phyloP scores from a whole-genome alignment of 2,329 filamentous ascomycete genomes.

The Botrytis sinoallii region DNA sequence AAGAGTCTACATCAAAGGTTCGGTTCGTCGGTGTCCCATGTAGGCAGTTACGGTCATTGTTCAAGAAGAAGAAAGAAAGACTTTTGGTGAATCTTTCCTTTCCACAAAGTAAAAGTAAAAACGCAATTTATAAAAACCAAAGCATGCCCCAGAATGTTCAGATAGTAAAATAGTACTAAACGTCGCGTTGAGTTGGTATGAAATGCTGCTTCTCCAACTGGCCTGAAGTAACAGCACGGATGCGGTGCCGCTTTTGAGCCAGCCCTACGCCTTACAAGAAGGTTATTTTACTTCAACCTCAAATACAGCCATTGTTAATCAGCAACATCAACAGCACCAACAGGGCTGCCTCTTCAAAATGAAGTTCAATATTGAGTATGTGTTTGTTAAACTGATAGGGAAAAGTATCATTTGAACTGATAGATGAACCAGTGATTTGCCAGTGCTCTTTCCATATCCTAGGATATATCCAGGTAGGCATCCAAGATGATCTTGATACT shows the following conservation, averaged over 20 bases:
- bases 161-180: not conserved
- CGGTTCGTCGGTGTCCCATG: not conserved
- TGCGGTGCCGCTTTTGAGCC: slow-evolving; percentile 14
- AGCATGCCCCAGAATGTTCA: not conserved
- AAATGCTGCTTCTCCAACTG: not conserved
- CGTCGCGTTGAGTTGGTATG: not conserved
- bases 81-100: not conserved
- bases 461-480: slow-evolving; percentile 60
- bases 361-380: slow-evolving; percentile 76
- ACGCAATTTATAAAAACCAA: not conserved
- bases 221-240: not conserved
- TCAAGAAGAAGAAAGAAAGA: not conserved
- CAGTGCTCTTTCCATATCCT: slow-evolving; percentile 71
- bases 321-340: slow-evolving; percentile 13
- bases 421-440: slow-evolving; percentile 54
- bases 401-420: slow-evolving; percentile 16
- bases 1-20: not conserved
- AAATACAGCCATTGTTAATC: not conserved
- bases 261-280: slow-evolving; percentile 10
- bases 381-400: not conserved
- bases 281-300: slow-evolving; percentile 9
- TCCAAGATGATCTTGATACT: not conserved
- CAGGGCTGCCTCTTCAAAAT: slow-evolving; percentile 45
- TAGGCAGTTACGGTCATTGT: not conserved
- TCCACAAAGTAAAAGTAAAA: not conserved